Base-by-base conservation (phyloP, 75 land plant genomes). In the Larix kaempferi region DNA sequence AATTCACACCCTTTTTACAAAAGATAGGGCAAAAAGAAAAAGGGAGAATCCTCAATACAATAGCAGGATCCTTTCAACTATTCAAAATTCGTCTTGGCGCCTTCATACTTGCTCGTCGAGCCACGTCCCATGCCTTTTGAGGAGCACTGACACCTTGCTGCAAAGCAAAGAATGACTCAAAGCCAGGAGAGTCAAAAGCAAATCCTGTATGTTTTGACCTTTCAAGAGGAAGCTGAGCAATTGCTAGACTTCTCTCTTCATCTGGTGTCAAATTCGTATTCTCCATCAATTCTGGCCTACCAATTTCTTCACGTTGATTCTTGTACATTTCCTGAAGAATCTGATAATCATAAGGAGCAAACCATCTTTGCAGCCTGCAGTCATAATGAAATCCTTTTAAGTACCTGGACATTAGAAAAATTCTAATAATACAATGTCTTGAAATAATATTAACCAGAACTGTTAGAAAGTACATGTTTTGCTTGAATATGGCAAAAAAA, bases 171-270 rank as follows among this genome's bases (percentile, higher is more conserved):
- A 98, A 98, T 21, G 99, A 98, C 77, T 98, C 99, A 57, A 88
- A 98, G 1, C 96, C 94, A 17, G 99, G 99, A 6, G 99, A 98
- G 71, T 98, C 99, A 58, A 98, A 98, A 6, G 99, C 98, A 85
- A 95, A 98, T 4, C 99, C 99, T 17, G 99, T 98, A 78, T 98
- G 99, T 74, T 84, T 92, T 4, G 98, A 98, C 79, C 73, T 85
- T 39, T 94, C 93, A 13, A 88, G 80, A n/a, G 98, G 99, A 52
- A 98, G 92, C 83, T 84, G 98, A n/a, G 98, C 78, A 67, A 98
- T 83, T 22, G 93, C 98, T 59, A 86, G 81, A 71, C 89, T 93
- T 73, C 95, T 81, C 57, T 79, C 84, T 71, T 98, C 89, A 15
- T 91, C 94, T 22, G 91, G 86, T 6, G 94, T 83, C 59, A 89